Evolutionary conservation across 768 basidiomycete genomes (phyloP), one percentile per base, ranked within the genome.

Genomic region (Mycena maculata): DNA sequence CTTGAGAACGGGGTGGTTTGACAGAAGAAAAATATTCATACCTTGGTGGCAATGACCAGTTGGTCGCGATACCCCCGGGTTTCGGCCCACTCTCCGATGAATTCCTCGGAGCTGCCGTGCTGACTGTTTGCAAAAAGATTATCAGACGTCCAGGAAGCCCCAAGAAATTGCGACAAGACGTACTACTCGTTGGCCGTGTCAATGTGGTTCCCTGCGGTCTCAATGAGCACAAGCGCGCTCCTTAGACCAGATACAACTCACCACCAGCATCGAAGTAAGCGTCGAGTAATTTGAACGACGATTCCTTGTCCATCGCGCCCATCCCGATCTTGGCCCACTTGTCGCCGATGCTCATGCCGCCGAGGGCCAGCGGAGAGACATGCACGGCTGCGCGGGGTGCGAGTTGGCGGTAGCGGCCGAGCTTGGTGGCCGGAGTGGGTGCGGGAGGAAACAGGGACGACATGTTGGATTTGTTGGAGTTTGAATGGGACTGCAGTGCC

Each of bases 11-110:
- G n/a, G n/a, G n/a, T n/a, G n/a, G n/a, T n/a, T n/a, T n/a, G n/a
- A n/a, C n/a, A n/a, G n/a, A n/a, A n/a, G n/a, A n/a, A n/a, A n/a
- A n/a, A n/a, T n/a, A 0, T 42, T 71, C 76, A 7, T 36, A 78
- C 68, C 72, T 78, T 57, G 60, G 69, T 22, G 42, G 75, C 66
- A 23, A 79, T 66, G 55, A 79, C 76, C 20, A 81, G 72, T 33
- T 78, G 76, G 62, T 81, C 76, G 23, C 80, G 71, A 53, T 84
- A 82, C 0, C 79, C 80, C 20, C 84, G 75, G 28, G 73, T 62
- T 64, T 84, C 79, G 53, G 82, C 81, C 86, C 85, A 87, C 72
- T 87, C 85, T 15, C 86, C 86, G 42, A 87, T 80, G 69, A 83
- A 83, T 49, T 67, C 47, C 71, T 87, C 85, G 10, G 80, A 81